A percentile compares a stretch with the other conserved stretches of the same genome.
phyloP scores from a whole-genome alignment of 1,284 basidiomycete genomes.

The Waitea zeae region DNA sequence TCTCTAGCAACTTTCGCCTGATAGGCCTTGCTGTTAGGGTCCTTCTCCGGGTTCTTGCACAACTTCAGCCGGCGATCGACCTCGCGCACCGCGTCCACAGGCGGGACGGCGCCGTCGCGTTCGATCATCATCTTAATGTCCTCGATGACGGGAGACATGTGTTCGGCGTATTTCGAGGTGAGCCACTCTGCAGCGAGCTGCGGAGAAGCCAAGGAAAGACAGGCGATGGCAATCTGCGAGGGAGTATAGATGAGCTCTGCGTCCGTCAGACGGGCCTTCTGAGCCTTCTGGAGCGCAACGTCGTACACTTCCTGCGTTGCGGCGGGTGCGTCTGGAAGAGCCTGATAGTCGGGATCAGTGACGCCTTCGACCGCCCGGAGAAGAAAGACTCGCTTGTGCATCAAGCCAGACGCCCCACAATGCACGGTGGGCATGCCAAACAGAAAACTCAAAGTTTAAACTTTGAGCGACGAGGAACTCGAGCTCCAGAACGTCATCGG shows the following conservation, averaged over 20 bases:
- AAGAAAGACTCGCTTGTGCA: constrained; percentile 48
- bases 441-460: constrained; percentile 82
- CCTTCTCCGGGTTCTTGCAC: constrained; percentile 90
- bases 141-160: constrained; percentile 21
- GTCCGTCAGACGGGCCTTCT: constrained; percentile 72
- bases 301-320: constrained; percentile 35
- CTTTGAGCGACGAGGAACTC: constrained; percentile 95
- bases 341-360: constrained; percentile 19
- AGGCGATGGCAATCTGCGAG: constrained; percentile 86
- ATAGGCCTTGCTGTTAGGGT: constrained; percentile 71
- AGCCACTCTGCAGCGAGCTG: constrained; percentile 50
- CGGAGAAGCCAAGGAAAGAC: constrained; percentile 49
- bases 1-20: constrained; percentile 44
- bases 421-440: constrained; percentile 82
- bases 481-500: constrained; percentile 75
- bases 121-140: constrained; percentile 41
- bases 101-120: constrained; percentile 40
- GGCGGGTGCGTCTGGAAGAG: constrained; percentile 26
- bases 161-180: constrained; percentile 25
- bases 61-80: constrained; percentile 71
- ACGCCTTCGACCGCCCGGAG: background rate
- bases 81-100: constrained; percentile 72
- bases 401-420: constrained; percentile 87
- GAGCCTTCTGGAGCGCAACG: constrained; percentile 40
- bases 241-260: constrained; percentile 86